A percentile compares a stretch with the other conserved stretches of the same genome.
Conservation (phyloP, 2,329 filamentous ascomycete genomes). For the Fusarium denticulatum region DNA sequence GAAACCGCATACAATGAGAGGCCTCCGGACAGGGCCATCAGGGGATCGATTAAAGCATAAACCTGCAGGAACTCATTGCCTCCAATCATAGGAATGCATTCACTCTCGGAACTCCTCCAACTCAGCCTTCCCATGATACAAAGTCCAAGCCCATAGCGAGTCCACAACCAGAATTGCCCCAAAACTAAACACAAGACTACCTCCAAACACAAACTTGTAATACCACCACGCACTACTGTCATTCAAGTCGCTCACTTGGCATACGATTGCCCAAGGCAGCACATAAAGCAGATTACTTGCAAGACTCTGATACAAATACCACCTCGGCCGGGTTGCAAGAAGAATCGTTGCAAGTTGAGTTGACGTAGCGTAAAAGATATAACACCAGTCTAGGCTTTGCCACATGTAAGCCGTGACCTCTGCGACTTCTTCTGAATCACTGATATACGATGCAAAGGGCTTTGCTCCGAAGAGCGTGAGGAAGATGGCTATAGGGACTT, state of each 20-base stretch:
- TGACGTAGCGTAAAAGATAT: constrained; percentile 73
- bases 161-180: constrained; percentile 63
- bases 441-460: constrained; percentile 71
- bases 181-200: constrained; percentile 74
- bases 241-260: constrained; percentile 59
- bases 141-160: constrained; percentile 60
- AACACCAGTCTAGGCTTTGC: constrained; percentile 70
- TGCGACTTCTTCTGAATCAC: constrained; percentile 65
- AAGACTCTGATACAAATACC: constrained; percentile 75
- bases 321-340: constrained; percentile 69
- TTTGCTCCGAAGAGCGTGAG: constrained; percentile 68
- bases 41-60: fast-evolving
- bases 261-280: constrained; percentile 75
- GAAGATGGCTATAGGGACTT: constrained; percentile 70
- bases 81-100: neutral
- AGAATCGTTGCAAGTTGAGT: constrained; percentile 73
- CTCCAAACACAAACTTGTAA: constrained; percentile 73
- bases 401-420: constrained; percentile 74
- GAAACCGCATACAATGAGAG: neutral
- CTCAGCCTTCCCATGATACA: constrained; percentile 56
- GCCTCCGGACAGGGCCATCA: fast-evolving
- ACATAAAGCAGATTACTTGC: constrained; percentile 75
- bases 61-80: neutral
- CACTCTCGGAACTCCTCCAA: constrained; percentile 49
- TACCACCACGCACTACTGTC: constrained; percentile 71